Base-by-base conservation (phyloP, 805 yeast genomes). In the Lachancea waltii region DNA sequence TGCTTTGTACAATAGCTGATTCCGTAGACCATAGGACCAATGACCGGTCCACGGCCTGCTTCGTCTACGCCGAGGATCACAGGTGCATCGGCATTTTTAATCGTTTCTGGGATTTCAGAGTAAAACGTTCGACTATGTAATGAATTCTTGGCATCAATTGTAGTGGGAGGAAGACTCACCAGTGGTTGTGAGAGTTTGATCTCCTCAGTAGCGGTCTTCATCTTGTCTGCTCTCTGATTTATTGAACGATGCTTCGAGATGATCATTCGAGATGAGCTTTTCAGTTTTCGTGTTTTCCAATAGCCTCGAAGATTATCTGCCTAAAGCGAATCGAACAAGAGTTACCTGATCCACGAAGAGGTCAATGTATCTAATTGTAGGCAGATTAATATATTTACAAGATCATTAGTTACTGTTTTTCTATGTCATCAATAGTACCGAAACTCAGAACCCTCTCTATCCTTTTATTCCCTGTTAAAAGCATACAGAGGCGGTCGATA, bases 11-110 rank as follows among this genome's bases (percentile, higher is more conserved):
- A 80, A 55, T 86, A 92, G 3, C 92, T 79, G 5, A 86, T 68
- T 3, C 95, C 95, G 54, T 92, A 92, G 2, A 92, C 98, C 98
- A 92, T 92, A 0, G 97, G 95, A 0, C 98, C 98, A 28, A 94
- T 53, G 0, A 94, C 97, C 0, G 99, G 99, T 0, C 99, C 99
- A 48, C 99, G 71, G 1, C 99, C 99, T 0, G 99, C 99, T 58
- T 92, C 99, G 60, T 92, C 99, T 1, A 92, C 95, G 1, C 99
- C 99, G 8, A 92, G 61, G 3, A 68, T 59, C 1, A 79, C 71
- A 0, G 71, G 66, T 1, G 48, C 41, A 1, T 67, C 63, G 28
- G 63, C 42, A 2, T 52, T 53, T 9, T 38, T 23, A 14, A 75
- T 54, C 7, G 31, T 43, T 3, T 30, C 35, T 0, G 87, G 87